Evolutionary conservation across 306 rosid species (phyloP).

Genomic region (Crotalaria pallida): DNA sequence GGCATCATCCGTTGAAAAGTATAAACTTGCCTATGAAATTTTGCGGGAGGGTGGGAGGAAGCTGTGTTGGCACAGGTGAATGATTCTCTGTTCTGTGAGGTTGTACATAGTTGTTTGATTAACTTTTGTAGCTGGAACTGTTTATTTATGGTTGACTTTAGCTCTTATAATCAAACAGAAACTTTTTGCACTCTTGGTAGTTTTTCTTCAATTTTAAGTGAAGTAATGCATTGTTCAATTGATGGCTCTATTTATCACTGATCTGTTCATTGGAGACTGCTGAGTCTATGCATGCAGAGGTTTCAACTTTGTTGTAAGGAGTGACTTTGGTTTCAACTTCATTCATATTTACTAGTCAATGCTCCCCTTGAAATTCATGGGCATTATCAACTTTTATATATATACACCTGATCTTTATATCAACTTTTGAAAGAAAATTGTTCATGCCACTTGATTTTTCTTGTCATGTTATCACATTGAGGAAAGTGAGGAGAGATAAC

Average conservation of each 20-base stretch:
- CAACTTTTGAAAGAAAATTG: too few species aligned
- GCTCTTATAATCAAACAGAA: constrained; percentile 24
- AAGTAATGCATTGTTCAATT: constrained; percentile 8
- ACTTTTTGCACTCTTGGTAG: constrained; percentile 16
- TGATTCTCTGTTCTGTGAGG: not conserved
- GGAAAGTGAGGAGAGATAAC: too few species aligned
- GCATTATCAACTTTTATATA: too few species aligned
- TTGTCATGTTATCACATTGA: too few species aligned
- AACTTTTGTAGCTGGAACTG: constrained; percentile 32
- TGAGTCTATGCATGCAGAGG: not conserved
- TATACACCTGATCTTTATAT: too few species aligned
- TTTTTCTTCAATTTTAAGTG: constrained; percentile 7
- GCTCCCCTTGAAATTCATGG: too few species aligned
- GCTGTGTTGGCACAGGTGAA: constrained; percentile 81
- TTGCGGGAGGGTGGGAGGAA: constrained; percentile 89
- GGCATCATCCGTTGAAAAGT: constrained; percentile 73
- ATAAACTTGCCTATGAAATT: constrained; percentile 84
- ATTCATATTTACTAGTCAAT: not conserved
- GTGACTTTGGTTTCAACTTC: not conserved
- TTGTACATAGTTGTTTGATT: constrained; percentile 26
- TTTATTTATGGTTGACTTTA: constrained; percentile 11
- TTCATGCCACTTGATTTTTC: too few species aligned
- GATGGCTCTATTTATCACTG: not conserved
- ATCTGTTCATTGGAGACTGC: not conserved
- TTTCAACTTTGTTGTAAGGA: not conserved